phyloP scores from a whole-genome alignment of 2,329 filamentous ascomycete species.

The Aureobasidium musti region DNA sequence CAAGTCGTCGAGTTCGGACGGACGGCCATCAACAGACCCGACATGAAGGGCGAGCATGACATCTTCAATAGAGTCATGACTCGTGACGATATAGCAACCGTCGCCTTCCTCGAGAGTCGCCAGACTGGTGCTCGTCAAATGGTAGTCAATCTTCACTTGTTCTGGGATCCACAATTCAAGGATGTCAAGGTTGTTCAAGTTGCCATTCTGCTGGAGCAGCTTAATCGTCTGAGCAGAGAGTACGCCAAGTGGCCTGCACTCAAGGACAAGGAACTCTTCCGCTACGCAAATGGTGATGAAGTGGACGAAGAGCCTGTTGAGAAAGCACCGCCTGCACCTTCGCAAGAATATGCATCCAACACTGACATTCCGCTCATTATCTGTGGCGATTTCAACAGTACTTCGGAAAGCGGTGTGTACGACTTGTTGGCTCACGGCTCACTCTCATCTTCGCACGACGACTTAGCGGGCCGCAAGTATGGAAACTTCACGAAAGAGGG shows the following conservation, averaged over 20 bases:
- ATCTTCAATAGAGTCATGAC: slow-evolving; percentile 99
- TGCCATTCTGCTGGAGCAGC: slow-evolving; percentile 89
- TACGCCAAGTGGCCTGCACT: slow-evolving; percentile 78
- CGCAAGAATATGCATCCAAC: slow-evolving; percentile 80
- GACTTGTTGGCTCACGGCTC: slow-evolving; percentile 82
- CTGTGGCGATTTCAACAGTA: slow-evolving; percentile 96
- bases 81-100: slow-evolving; percentile 92
- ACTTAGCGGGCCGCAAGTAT: slow-evolving; percentile 79
- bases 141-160: slow-evolving; percentile 89
- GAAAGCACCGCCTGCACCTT: slow-evolving; percentile 64
- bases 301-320: slow-evolving; percentile 53
- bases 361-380: slow-evolving; percentile 88
- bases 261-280: slow-evolving; percentile 69
- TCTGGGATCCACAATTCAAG: slow-evolving; percentile 86
- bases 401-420: slow-evolving; percentile 82
- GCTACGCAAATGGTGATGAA: slow-evolving; percentile 51
- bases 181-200: slow-evolving; percentile 98
- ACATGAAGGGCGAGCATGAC: slow-evolving; percentile 96
- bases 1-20: slow-evolving; percentile 89
- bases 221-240: slow-evolving; percentile 81
- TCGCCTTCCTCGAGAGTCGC: slow-evolving; percentile 90
- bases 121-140: slow-evolving; percentile 88
- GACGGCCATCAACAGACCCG: slow-evolving; percentile 88
- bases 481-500: slow-evolving; percentile 90
- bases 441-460: slow-evolving; percentile 74